These are phyloP conservation scores for Fistulinella prunicolor DNA, from an alignment of 768 basidiomycete species.

Conservation along the genomic window DNA sequence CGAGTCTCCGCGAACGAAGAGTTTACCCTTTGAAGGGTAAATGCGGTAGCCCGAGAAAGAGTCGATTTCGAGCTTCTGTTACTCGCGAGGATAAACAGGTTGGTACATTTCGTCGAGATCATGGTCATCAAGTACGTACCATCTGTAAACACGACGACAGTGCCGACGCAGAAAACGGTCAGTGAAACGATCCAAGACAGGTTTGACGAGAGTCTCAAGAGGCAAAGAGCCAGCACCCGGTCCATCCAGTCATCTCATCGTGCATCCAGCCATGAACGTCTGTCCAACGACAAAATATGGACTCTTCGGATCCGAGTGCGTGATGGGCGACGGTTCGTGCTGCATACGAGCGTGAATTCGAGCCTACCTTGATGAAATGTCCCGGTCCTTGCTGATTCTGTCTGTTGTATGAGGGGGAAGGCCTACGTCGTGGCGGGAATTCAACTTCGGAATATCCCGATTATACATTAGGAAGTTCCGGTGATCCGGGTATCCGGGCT, in stretches of 20 bases:
- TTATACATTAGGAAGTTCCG: too few relatives aligned
- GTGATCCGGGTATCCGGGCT: too few relatives aligned
- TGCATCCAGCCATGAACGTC: constrained; percentile 54
- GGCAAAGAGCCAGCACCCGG: constrained; percentile 9
- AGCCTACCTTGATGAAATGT: constrained; percentile 60
- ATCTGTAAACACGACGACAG: constrained; percentile 24
- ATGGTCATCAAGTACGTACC: constrained; percentile 15
- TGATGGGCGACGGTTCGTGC: constrained; percentile 5
- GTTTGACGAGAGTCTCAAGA: constrained; percentile 2
- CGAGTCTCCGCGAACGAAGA: constrained; percentile 94
- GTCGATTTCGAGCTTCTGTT: constrained; percentile 96
- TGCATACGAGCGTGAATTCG: constrained; percentile 28
- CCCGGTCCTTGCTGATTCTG: constrained; percentile 28
- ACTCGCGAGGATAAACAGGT: constrained; percentile 15
- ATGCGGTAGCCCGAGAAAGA: constrained; percentile 96
- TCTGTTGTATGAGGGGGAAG: constrained; percentile 12
- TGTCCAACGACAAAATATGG: constrained; percentile 12
- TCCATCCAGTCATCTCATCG: constrained; percentile 36
- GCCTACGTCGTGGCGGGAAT: constrained; percentile 17
- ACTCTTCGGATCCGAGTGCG: constrained; percentile 4
- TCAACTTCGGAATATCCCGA: constrained; percentile 30
- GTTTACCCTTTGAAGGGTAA: constrained; percentile 96
- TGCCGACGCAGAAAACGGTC: constrained; percentile 10
- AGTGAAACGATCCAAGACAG: constrained; percentile 17
- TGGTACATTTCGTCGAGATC: background rate